A percentile compares a stretch with the other conserved stretches of the same genome.
Evolutionary conservation across 306 rosid genomes (phyloP).

Genomic region (Ceratonia siliqua): DNA sequence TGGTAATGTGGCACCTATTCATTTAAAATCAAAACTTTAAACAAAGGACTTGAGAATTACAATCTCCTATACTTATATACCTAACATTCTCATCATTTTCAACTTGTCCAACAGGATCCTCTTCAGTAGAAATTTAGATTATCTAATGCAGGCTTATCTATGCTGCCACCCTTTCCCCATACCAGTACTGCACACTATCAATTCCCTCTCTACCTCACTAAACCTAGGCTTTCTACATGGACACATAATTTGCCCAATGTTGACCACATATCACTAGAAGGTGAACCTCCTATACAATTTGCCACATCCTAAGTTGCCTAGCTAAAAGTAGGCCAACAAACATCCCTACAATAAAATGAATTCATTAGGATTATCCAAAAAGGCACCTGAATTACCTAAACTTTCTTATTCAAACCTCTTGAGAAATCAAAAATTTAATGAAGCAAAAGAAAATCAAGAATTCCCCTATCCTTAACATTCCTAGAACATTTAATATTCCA

Average conservation of each 20-base stretch:
- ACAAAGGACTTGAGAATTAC: not conserved
- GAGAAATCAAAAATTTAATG: no score
- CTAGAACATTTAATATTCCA: not conserved
- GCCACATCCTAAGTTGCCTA: not conserved
- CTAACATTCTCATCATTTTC: not conserved
- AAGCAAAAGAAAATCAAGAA: not conserved
- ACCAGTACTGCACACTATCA: not conserved
- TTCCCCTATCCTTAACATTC: not conserved
- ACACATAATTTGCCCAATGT: no score
- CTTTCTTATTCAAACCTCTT: not conserved
- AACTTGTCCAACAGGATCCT: not conserved
- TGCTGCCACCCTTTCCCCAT: not conserved
- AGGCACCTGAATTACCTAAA: not conserved
- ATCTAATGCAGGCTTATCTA: not conserved
- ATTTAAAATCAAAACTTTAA: not conserved
- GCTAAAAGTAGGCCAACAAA: not conserved
- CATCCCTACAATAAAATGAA: no score
- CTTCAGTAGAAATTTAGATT: not conserved
- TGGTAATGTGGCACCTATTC: not conserved
- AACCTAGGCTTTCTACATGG: not conserved
- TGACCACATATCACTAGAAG: no score
- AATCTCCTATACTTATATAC: not conserved
- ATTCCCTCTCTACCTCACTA: not conserved
- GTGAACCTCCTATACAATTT: no score
- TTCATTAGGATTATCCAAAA: not conserved